Evolutionary conservation across 192 early-diverging fungal species (phyloP).

Genomic region (Jimgerdemannia lactiflua): DNA sequence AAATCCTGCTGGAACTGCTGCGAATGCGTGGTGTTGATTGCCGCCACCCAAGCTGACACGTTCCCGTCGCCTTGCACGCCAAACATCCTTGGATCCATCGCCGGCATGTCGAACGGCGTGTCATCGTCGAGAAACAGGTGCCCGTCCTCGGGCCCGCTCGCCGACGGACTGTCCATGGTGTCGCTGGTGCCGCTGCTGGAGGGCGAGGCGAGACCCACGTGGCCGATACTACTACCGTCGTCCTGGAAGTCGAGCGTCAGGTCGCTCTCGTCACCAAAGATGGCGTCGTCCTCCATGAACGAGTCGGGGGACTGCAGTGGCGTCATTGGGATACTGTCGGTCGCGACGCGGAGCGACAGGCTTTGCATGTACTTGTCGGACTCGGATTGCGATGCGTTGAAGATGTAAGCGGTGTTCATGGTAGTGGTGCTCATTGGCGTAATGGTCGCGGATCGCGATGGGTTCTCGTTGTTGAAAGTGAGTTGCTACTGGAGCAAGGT

Average conservation of each 20-base stretch:
- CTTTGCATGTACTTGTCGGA: slow-evolving; percentile 2
- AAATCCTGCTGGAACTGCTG: too few species aligned
- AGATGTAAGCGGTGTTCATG: not conserved
- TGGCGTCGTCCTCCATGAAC: slow-evolving; percentile 6
- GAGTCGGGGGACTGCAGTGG: slow-evolving; percentile 5
- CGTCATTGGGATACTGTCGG: not conserved
- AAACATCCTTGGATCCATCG: slow-evolving; percentile 4
- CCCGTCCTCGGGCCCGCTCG: slow-evolving; percentile 13
- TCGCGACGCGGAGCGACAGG: slow-evolving; percentile 10
- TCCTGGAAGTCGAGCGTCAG: slow-evolving; percentile 16
- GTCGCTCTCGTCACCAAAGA: slow-evolving; percentile 11
- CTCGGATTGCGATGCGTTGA: slow-evolving; percentile 13
- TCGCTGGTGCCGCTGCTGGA: slow-evolving; percentile 17
- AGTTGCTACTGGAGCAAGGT: slow-evolving; percentile 8
- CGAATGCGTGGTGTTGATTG: too few species aligned
- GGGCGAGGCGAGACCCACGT: slow-evolving; percentile 13
- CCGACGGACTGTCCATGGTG: slow-evolving; percentile 23
- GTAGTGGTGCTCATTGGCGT: too few species aligned
- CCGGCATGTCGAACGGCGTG: slow-evolving; percentile 8
- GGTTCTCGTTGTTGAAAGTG: slow-evolving; percentile 12
- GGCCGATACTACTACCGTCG: too few species aligned
- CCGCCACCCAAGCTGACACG: too few species aligned
- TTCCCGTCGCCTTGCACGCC: too few species aligned
- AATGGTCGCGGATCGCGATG: not conserved
- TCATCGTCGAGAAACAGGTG: slow-evolving; percentile 9